These are phyloP conservation scores for Penicillium crustosum DNA, from an alignment of 2,329 filamentous ascomycete genomes.

Conservation along the genomic window DNA sequence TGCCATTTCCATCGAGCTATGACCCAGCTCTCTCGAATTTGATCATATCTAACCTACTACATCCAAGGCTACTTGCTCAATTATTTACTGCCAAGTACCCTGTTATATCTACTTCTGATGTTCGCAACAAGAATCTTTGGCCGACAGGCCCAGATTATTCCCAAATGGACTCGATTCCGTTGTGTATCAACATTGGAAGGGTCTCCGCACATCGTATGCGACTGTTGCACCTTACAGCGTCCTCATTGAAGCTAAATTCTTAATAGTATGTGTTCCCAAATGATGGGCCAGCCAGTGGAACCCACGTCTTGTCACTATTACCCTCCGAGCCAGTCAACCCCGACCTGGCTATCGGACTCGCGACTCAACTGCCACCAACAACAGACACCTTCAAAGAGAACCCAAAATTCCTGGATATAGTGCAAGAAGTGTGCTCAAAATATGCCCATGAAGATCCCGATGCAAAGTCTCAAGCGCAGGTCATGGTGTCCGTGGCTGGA, in stretches of 20 bases:
- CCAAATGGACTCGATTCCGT: slow-evolving; percentile 30
- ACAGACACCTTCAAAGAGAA: slow-evolving; percentile 59
- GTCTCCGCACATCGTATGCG: slow-evolving; percentile 42
- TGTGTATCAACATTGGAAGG: slow-evolving; percentile 40
- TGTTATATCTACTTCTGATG: slow-evolving; percentile 20
- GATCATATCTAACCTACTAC: not conserved
- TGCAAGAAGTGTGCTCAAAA: slow-evolving; percentile 56
- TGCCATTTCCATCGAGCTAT: slow-evolving; percentile 12
- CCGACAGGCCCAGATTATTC: slow-evolving; percentile 20
- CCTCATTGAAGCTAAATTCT: slow-evolving; percentile 16
- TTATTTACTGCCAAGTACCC: not conserved
- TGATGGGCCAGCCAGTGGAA: slow-evolving; percentile 37
- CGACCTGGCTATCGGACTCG: slow-evolving; percentile 56
- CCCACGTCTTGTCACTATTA: slow-evolving; percentile 57
- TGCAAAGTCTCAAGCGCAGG: slow-evolving; percentile 58
- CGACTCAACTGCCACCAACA: slow-evolving; percentile 56
- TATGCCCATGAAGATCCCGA: slow-evolving; percentile 58
- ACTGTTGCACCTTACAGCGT: not conserved
- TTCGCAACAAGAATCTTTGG: slow-evolving; percentile 23
- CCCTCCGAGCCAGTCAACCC: slow-evolving; percentile 54
- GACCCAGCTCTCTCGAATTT: not conserved
- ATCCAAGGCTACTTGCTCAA: not conserved
- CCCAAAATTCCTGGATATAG: slow-evolving; percentile 54
- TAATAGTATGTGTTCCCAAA: slow-evolving; percentile 53
- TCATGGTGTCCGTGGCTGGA: slow-evolving; percentile 60